Base-by-base conservation (phyloP, 2,329 filamentous ascomycete genomes). In the Amesomyces nigricolor region DNA sequence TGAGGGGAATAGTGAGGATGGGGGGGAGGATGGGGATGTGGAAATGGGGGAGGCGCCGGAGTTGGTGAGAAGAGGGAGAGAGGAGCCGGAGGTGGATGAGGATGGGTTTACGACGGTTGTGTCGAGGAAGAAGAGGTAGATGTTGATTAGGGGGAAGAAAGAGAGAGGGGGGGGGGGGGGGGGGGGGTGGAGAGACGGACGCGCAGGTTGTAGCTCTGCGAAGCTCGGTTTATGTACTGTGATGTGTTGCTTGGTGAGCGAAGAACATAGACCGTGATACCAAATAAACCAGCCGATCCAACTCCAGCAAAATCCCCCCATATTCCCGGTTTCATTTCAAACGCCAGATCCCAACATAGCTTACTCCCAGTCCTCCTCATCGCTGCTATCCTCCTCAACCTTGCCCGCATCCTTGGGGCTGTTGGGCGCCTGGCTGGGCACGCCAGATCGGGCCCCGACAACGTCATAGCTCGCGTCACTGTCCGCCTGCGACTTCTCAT, bases 391-490 rank as follows among this genome's bases (percentile, higher is more conserved):
- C 50, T 70, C 68, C 19, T 80, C 46, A 7, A 66, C 76, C 68
- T 79, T 80, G 59, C 74, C 74, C 16, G 73, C 65, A 35, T 80
- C 81, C 67, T 82, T 83, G 26, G 82, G 82, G 67, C 82, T 85
- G 67, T 73, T 81, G 22, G 90, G 87, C 16, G 90, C 86, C 61
- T 88, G 87, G 69, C 89, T 96, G 38, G 86, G 83, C 44, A 83
- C 81, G 47, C 88, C 88, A 50, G 88, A 91, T 45, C 83, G 77
- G 5, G 86, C 85, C 7, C 88, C 87, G 45, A 99, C 90, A 35
- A 99, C 80, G 69, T 99, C 94, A 70, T 99, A 99, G 73, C 91
- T 96, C 16, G 89, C 89, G 65, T 99, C 94, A 68, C 92, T 96
- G 65, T 94, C 94, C 7, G 91, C 85, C 63, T 94, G 88, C 26